A percentile compares a stretch with the other conserved stretches of the same genome.
Evolutionary conservation across 169 alveolate species (phyloP).

Genomic region (Amoebophrya sp.): DNA sequence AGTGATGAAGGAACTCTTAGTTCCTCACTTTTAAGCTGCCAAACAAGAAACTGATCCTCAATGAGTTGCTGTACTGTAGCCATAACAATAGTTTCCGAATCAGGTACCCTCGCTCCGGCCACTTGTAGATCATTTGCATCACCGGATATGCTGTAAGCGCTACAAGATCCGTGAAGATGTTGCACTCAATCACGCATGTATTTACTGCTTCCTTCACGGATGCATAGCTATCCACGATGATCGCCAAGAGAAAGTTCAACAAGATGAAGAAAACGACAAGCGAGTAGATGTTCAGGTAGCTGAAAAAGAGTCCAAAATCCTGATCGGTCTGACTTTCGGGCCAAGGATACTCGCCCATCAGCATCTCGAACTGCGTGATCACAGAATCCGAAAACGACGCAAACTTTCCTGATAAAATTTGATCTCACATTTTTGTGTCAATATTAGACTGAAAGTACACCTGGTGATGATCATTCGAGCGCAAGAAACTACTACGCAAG

Average conservation of each 20-base stretch:
- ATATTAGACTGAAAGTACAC: too few species aligned
- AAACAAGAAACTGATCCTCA: too few species aligned
- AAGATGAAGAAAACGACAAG: conserved; percentile 13
- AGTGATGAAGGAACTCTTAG: too few species aligned
- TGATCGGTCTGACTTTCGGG: background rate
- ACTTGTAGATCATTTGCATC: background rate
- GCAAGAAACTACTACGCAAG: too few species aligned
- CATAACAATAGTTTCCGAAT: background rate
- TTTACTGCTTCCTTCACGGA: background rate
- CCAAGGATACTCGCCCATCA: conserved; percentile 25
- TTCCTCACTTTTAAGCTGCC: too few species aligned
- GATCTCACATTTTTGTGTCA: too few species aligned
- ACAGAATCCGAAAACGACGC: background rate
- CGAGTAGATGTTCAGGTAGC: conserved; percentile 21
- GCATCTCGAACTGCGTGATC: conserved; percentile 27
- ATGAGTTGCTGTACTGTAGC: too few species aligned
- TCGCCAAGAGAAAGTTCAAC: background rate
- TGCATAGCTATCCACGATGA: conserved; percentile 24
- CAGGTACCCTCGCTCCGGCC: conserved; percentile 5
- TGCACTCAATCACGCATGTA: background rate
- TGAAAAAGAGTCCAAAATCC: background rate
- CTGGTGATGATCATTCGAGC: too few species aligned
- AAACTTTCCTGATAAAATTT: too few species aligned
- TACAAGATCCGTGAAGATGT: background rate
- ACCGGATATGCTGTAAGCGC: background rate